Evolutionary conservation across 1,139 yeast genomes (phyloP).

Genomic region (Scheffersomyces stambukii): DNA sequence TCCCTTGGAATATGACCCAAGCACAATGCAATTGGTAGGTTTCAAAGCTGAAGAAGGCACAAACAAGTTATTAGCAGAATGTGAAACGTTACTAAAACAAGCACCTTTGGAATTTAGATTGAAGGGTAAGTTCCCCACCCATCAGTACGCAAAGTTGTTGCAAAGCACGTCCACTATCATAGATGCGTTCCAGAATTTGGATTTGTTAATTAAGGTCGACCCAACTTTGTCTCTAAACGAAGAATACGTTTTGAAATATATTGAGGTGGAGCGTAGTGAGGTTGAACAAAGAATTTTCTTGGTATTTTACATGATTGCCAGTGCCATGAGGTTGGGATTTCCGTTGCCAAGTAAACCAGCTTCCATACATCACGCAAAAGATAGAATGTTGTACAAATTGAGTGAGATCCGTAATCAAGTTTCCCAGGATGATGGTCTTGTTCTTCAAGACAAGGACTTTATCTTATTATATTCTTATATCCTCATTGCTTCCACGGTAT

Average conservation of each 20-base stretch:
- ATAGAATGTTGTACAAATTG: conserved; percentile 61
- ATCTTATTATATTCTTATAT: conserved; percentile 72
- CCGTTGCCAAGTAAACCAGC: conserved; percentile 79
- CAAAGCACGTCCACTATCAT: conserved; percentile 59
- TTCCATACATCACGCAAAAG: conserved; percentile 72
- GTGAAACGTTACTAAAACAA: conserved; percentile 58
- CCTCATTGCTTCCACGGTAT: conserved; percentile 64
- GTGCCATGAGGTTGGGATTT: conserved; percentile 70
- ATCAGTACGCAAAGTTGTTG: conserved; percentile 48
- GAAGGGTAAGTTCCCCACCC: conserved; percentile 66
- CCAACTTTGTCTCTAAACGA: conserved; percentile 53
- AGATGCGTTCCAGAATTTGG: conserved; percentile 72
- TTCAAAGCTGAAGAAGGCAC: conserved; percentile 51
- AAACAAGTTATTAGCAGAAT: conserved; percentile 56
- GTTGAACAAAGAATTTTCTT: conserved; percentile 68
- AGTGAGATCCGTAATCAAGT: conserved; percentile 45
- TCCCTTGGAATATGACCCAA: conserved; percentile 33
- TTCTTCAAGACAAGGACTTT: conserved; percentile 59
- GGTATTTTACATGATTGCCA: conserved; percentile 73
- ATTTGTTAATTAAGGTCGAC: conserved; percentile 62
- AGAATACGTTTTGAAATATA: conserved; percentile 49
- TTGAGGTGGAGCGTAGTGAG: conserved; percentile 59
- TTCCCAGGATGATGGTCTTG: conserved; percentile 13
- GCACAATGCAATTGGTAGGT: conserved; percentile 36
- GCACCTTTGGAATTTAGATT: conserved; percentile 75